These are phyloP conservation scores for Tylopilus sp. DNA, from an alignment of 1,284 basidiomycete genomes.

Conservation along the genomic window DNA sequence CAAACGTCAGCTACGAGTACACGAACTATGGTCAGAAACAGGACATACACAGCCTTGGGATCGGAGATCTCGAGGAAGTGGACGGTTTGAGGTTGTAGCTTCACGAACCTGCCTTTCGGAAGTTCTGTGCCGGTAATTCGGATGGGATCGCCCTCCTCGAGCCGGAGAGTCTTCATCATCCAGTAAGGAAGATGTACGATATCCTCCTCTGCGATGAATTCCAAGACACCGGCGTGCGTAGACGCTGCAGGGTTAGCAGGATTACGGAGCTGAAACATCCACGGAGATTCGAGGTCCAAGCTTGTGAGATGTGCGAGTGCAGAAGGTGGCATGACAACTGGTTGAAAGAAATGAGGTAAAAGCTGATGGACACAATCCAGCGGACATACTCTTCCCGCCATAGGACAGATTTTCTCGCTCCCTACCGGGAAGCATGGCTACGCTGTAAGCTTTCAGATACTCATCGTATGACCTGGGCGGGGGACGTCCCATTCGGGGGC, in stretches of 20 bases:
- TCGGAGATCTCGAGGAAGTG: slow-evolving; percentile 95
- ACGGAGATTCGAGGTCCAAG: slow-evolving; percentile 89
- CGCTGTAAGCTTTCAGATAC: slow-evolving; percentile 82
- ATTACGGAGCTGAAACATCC: slow-evolving; percentile 95
- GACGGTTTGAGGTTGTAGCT: slow-evolving; percentile 93
- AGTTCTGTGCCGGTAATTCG: slow-evolving; percentile 86
- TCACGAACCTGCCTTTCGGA: slow-evolving; percentile 93
- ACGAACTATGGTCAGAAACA: slow-evolving; percentile 3
- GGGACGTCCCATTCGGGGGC: slow-evolving; percentile 43
- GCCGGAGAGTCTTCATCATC: slow-evolving; percentile 97
- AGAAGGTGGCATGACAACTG: slow-evolving; percentile 97
- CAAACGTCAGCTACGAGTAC: slow-evolving; percentile 2
- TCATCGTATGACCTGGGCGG: slow-evolving; percentile 72
- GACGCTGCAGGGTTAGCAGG: slow-evolving; percentile 81
- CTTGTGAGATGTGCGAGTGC: slow-evolving; percentile 86
- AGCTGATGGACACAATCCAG: slow-evolving; percentile 10
- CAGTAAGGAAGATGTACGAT: slow-evolving; percentile 94
- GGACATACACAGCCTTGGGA: slow-evolving; percentile 90
- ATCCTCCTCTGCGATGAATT: slow-evolving; percentile 98
- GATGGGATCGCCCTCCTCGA: slow-evolving; percentile 94
- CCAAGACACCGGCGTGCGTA: slow-evolving; percentile 96
- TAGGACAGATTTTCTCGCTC: slow-evolving; percentile 87
- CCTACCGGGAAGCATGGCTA: slow-evolving; percentile 79
- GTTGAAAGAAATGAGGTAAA: slow-evolving; percentile 3
- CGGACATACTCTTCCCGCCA: slow-evolving; percentile 91